Conservation (phyloP, 2,329 filamentous ascomycete genomes). For the Corynespora cassiicola region DNA sequence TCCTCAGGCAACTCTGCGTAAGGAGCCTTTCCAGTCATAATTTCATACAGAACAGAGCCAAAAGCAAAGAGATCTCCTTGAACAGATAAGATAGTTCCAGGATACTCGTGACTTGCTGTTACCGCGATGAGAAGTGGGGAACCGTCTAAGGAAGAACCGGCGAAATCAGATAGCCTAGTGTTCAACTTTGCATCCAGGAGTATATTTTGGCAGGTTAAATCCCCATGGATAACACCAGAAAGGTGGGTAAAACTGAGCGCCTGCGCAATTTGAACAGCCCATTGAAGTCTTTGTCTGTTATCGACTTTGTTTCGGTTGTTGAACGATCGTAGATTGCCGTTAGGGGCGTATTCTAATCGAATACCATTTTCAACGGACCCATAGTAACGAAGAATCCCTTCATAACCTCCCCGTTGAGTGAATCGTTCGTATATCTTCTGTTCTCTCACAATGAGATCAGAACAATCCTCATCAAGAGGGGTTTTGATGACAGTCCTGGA, state of each 20-base stretch:
- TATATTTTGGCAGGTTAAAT: constrained; percentile 9
- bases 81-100: constrained; percentile 9
- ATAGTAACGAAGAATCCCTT: constrained; percentile 12
- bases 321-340: constrained; percentile 10
- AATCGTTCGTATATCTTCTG: constrained; percentile 17
- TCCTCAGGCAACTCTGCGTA: constrained; percentile 9
- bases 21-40: constrained; percentile 10
- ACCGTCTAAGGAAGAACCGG: constrained; percentile 11
- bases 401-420: constrained; percentile 11
- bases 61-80: constrained; percentile 13
- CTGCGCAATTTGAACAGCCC: constrained; percentile 7
- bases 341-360: constrained; percentile 11
- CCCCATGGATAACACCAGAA: constrained; percentile 12
- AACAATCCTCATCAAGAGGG: constrained; percentile 9
- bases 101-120: constrained; percentile 11
- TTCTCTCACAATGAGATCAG: constrained; percentile 5
- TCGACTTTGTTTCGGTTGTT: constrained; percentile 5
- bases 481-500: constrained; percentile 13
- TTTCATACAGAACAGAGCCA: constrained; percentile 9
- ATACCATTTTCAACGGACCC: constrained; percentile 14
- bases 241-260: constrained; percentile 10
- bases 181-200: constrained; percentile 11
- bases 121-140: constrained; percentile 12
- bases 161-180: constrained; percentile 14
- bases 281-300: constrained; percentile 8